phyloP scores from a whole-genome alignment of 2,329 filamentous ascomycete species.

The Ceratocystis ficicola region DNA sequence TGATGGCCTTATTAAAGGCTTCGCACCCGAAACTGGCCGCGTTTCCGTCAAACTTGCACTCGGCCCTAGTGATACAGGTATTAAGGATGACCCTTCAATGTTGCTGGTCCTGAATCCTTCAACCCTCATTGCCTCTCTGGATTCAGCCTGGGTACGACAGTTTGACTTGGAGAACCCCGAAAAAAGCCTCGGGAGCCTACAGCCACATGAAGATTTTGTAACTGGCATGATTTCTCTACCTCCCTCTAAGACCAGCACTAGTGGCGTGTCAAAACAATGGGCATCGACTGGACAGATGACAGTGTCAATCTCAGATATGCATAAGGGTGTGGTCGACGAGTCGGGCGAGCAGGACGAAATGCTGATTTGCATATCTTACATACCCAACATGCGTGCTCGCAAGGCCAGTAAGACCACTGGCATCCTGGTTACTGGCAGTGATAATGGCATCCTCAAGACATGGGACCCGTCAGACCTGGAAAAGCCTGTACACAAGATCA shows the following conservation, averaged over 20 bases:
- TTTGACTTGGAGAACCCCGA: constrained; percentile 56
- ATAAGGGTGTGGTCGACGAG: constrained; percentile 71
- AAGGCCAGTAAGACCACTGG: constrained; percentile 51
- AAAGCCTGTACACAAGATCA: constrained; percentile 23
- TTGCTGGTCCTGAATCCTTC: constrained; percentile 78
- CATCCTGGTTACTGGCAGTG: constrained; percentile 62
- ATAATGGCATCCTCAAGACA: constrained; percentile 70
- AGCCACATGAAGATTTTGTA: constrained; percentile 85
- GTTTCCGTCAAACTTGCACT: constrained; percentile 76
- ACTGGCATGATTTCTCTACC: constrained; percentile 78
- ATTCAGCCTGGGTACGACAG: constrained; percentile 79
- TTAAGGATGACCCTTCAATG: constrained; percentile 56
- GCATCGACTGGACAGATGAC: constrained; percentile 86
- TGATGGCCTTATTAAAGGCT: constrained; percentile 46
- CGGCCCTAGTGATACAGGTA: constrained; percentile 30
- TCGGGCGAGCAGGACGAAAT: constrained; percentile 95
- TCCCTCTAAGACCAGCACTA: constrained; percentile 66
- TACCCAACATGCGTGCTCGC: constrained; percentile 62
- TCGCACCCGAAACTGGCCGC: constrained; percentile 46
- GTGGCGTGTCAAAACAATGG: constrained; percentile 88
- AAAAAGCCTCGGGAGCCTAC: constrained; percentile 35
- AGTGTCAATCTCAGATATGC: constrained; percentile 76
- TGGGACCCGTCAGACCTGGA: constrained; percentile 96
- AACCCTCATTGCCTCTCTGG: constrained; percentile 76
- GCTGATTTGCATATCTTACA: constrained; percentile 66